Base-by-base conservation (phyloP, 805 yeast genomes). In the Phaffomyces opuntiae region DNA sequence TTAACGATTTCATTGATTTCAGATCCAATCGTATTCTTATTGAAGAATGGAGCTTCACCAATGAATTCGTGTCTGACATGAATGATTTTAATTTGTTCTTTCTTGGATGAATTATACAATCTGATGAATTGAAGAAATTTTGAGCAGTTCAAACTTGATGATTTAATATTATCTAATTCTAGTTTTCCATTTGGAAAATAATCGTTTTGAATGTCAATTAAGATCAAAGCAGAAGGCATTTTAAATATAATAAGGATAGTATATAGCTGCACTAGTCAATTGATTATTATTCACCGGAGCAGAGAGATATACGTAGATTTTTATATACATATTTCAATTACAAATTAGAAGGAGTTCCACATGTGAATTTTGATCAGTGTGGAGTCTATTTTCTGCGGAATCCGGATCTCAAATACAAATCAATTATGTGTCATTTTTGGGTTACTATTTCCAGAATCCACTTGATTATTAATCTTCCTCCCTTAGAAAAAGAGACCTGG, bases 201-300 rank as follows among this genome's bases (percentile, higher is more conserved):
- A 25, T 54, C 58, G 41, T 53, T 54, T 35, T 54, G 58, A 3
- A 54, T 32, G 16, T 54, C 58, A 40, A 54, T 48, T 26, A 54
- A 36, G 17, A 54, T 42, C 32, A 44, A 46, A 1, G 50, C 50
- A 5, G 47, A 40, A 14, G 36, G 12, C 44, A 46, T 46, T 38
- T 14, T 36, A 6, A 24, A 9, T 33, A n/a, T 13, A 24, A n/a
- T 7, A 34, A 35, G 16, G 19, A 33, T 9, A 16, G 11, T n/a
- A 8, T 9, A n/a, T 7, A 16, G 21, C 9, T 4, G 14, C 9
- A 32, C 7, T 32, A 13, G n/a, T 32, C n/a, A 21, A 5, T 21
- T 21, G 4, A 21, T 21, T n/a, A n/a, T n/a, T n/a, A n/a, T n/a
- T n/a, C 7, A 21, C 7, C 1, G 24, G 24, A 21, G 24, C 7